Evolutionary conservation across 352 stramenopile species (phyloP).

Genomic region (Plasmopara viticola): DNA sequence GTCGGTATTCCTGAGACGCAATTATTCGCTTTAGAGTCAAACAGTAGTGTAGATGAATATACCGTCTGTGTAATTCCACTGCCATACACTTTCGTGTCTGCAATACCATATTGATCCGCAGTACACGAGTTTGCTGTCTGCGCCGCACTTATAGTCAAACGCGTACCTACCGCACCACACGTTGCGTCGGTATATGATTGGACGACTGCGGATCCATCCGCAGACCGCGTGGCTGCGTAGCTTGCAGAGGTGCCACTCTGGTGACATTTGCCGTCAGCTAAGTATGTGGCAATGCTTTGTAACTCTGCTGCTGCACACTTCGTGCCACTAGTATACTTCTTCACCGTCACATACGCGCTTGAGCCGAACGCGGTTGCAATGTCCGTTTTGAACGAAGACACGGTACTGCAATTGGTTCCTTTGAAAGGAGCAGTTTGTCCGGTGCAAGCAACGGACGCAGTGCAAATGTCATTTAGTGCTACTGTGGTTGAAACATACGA

Average conservation of each 20-base stretch:
- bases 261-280: slow-evolving; percentile 13
- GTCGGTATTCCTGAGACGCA: slow-evolving; percentile 1
- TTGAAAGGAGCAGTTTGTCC: background rate
- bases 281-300: slow-evolving; percentile 2
- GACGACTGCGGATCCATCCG: slow-evolving; percentile 1
- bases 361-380: background rate
- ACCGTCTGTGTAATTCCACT: background rate
- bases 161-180: background rate
- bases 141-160: background rate
- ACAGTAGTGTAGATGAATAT: background rate
- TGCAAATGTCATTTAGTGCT: background rate
- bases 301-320: slow-evolving; percentile 1
- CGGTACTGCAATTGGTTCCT: slow-evolving; percentile 1
- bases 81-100: slow-evolving; percentile 8
- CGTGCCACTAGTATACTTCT: background rate
- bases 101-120: background rate
- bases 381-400: background rate
- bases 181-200: background rate
- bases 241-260: background rate
- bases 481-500: background rate
- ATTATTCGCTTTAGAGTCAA: background rate
- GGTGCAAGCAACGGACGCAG: background rate
- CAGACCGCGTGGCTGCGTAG: slow-evolving; percentile 1
- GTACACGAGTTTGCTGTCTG: slow-evolving; percentile 10
- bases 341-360: slow-evolving; percentile 3